phyloP scores from a whole-genome alignment of 176 grass and related monocot genomes.

The Elaeis guineensis region DNA sequence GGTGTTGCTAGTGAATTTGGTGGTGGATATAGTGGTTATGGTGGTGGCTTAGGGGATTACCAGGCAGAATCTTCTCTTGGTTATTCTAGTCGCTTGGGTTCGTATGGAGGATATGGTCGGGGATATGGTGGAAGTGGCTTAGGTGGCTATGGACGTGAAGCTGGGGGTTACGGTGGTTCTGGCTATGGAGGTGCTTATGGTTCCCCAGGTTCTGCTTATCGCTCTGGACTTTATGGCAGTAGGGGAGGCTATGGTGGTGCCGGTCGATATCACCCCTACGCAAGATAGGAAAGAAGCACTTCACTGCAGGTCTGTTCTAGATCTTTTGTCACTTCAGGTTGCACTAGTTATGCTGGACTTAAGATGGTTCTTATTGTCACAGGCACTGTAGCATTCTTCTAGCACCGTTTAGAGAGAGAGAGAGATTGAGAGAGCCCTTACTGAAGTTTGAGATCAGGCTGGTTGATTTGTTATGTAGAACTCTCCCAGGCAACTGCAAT shows the following conservation, averaged over 20 bases:
- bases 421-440: too few relatives aligned
- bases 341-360: too few relatives aligned
- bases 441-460: too few relatives aligned
- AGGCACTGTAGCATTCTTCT: too few relatives aligned
- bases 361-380: too few relatives aligned
- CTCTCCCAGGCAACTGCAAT: too few relatives aligned
- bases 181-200: conserved; percentile 59
- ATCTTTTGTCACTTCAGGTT: too few relatives aligned
- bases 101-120: conserved; percentile 37
- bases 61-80: conserved; percentile 37
- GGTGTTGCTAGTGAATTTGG: conserved; percentile 18
- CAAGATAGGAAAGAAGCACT: conserved; percentile 36
- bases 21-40: conserved; percentile 38
- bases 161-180: conserved; percentile 38
- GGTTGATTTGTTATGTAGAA: too few relatives aligned
- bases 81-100: conserved; percentile 50
- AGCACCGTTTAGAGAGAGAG: too few relatives aligned
- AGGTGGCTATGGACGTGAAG: conserved; percentile 38
- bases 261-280: conserved; percentile 81
- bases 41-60: conserved; percentile 45
- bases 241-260: conserved; percentile 60
- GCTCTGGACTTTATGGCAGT: conserved; percentile 41
- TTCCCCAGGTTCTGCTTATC: conserved; percentile 33
- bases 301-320: too few relatives aligned
- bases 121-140: conserved; percentile 37